These are phyloP conservation scores for Tuber umbilicatum DNA, from an alignment of 495 filamentous ascomycete species.

Conservation along the genomic window DNA sequence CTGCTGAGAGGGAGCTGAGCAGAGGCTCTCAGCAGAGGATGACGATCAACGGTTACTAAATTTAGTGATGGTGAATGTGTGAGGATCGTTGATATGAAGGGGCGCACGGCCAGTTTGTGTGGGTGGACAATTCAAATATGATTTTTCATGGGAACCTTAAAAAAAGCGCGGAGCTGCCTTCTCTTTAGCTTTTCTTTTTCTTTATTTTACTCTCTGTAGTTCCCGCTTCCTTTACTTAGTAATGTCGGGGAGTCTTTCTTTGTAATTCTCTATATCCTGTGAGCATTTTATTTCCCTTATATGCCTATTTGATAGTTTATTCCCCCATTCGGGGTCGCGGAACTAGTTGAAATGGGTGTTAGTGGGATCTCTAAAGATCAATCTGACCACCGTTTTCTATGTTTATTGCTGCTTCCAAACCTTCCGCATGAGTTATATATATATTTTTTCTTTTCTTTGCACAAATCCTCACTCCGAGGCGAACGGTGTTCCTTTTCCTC, in stretches of 20 bases:
- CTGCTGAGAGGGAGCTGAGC: conserved; percentile 91
- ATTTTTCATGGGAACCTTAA: background rate
- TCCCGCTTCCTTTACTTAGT: background rate
- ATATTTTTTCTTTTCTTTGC: background rate
- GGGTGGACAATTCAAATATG: background rate
- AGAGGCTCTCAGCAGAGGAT: conserved; percentile 91
- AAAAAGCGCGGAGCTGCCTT: conserved; percentile 1
- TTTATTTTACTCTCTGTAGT: background rate
- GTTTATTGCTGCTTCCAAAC: background rate
- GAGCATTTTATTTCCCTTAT: conserved; percentile 1
- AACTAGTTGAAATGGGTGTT: background rate
- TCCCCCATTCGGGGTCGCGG: background rate
- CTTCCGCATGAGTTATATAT: background rate
- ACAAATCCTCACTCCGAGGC: background rate
- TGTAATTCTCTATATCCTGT: conserved; percentile 1
- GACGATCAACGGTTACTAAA: conserved; percentile 77
- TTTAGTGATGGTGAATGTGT: background rate
- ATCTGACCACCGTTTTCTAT: background rate
- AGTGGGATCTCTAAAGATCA: background rate
- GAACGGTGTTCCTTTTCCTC: background rate
- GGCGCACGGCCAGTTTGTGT: background rate
- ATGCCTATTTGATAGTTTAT: background rate
- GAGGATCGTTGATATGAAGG: background rate
- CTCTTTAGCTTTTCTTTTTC: background rate
- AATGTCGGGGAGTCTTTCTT: background rate